Percentiles rank a stretch among this genome's conserved stretches.
These are phyloP conservation scores for Nemania abortiva DNA, from an alignment of 2,329 filamentous ascomycete species.

Conservation along the genomic window DNA sequence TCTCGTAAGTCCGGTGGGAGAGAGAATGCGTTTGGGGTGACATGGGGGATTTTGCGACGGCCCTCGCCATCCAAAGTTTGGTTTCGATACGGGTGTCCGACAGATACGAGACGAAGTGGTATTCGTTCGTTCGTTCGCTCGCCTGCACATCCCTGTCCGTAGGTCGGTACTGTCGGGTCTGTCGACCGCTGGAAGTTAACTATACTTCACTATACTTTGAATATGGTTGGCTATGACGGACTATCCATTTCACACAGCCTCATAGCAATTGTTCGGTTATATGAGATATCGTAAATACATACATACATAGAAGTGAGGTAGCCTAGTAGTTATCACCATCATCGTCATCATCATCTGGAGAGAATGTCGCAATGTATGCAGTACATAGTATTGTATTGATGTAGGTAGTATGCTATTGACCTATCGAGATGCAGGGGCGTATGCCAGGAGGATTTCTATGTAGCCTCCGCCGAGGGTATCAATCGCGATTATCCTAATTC, in stretches of 20 bases:
- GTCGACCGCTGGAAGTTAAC: background rate
- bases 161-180: background rate
- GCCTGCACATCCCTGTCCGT: constrained; percentile 5
- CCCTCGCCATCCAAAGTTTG: constrained; percentile 14
- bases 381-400: background rate
- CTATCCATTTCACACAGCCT: background rate
- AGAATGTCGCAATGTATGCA: background rate
- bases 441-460: constrained; percentile 20
- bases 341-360: background rate
- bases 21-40: background rate
- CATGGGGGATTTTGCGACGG: constrained; percentile 6
- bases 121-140: background rate
- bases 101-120: constrained; percentile 24
- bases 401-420: background rate
- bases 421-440: background rate
- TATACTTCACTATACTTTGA: background rate
- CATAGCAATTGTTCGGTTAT: background rate
- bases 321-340: background rate
- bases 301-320: background rate
- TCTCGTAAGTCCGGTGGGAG: background rate
- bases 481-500: constrained; percentile 27
- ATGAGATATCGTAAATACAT: background rate
- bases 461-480: constrained; percentile 33
- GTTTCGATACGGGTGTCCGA: constrained; percentile 24
- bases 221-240: background rate